These are phyloP conservation scores for Thermothelomyces thermophilus DNA, from an alignment of 2,329 filamentous ascomycete genomes.

Conservation along the genomic window DNA sequence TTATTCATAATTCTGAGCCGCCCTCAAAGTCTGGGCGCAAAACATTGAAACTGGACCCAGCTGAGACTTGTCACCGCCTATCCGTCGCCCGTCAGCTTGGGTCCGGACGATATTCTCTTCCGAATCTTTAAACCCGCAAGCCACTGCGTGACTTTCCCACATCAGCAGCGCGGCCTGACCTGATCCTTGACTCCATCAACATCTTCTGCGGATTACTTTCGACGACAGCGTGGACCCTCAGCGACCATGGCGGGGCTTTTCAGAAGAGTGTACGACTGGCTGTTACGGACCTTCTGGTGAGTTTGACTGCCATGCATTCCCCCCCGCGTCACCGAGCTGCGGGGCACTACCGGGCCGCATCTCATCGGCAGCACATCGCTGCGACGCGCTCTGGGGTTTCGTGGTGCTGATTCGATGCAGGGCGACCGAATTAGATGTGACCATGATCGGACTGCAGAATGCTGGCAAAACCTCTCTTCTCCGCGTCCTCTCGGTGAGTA, in stretches of 20 bases:
- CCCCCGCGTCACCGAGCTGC: conserved; percentile 20
- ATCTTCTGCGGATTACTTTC: not conserved
- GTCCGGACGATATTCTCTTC: not conserved
- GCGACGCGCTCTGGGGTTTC: not conserved
- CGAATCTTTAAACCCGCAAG: not conserved
- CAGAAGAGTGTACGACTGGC: conserved; percentile 94
- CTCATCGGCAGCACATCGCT: conserved; percentile 17
- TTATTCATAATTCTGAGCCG: conserved; percentile 32
- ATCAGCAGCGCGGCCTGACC: not conserved
- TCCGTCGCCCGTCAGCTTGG: conserved; percentile 4
- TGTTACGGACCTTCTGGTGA: conserved; percentile 95
- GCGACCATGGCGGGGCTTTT: conserved; percentile 80
- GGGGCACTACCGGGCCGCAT: conserved; percentile 25
- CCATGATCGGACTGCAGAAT: conserved; percentile 97
- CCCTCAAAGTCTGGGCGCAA: conserved; percentile 28
- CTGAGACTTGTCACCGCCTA: conserved; percentile 24
- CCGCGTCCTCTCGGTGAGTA: conserved; percentile 84
- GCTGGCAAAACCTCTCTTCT: conserved; percentile 95
- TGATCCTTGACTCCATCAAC: not conserved
- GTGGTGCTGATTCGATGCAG: conserved; percentile 39
- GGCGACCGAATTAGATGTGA: conserved; percentile 99
- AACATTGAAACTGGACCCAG: conserved; percentile 33
- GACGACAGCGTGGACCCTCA: conserved; percentile 10
- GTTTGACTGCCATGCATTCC: conserved; percentile 30
- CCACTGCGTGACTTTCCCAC: conserved; percentile 4